Percentiles rank a stretch among this genome's conserved stretches.
Conservation (phyloP, 768 basidiomycete genomes). For the Boletus coccyginus region DNA sequence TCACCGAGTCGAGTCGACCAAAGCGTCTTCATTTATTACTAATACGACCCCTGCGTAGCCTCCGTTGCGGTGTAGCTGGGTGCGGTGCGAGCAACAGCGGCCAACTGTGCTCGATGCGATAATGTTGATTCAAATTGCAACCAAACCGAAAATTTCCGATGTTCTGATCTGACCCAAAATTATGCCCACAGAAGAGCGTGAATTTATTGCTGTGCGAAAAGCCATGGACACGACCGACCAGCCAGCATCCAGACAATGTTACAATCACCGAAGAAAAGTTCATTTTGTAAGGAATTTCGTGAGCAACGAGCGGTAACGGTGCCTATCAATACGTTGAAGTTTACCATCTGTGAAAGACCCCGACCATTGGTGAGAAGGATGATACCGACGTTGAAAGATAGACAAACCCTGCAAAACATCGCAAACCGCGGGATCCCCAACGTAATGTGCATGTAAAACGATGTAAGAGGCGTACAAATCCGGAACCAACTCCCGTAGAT, state of each 20-base stretch:
- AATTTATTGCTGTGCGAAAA: neutral
- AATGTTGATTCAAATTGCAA: slow-evolving; percentile 61
- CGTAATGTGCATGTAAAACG: neutral
- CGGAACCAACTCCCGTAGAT: slow-evolving; percentile 50
- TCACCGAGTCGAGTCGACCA: too few relatives aligned
- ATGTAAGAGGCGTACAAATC: slow-evolving; percentile 24
- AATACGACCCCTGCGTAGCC: neutral
- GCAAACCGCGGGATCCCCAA: slow-evolving; percentile 27
- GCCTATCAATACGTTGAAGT: slow-evolving; percentile 37
- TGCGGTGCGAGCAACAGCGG: slow-evolving; percentile 49
- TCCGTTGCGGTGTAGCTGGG: slow-evolving; percentile 51
- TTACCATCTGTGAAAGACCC: slow-evolving; percentile 49
- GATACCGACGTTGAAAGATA: slow-evolving; percentile 50
- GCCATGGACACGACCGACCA: neutral
- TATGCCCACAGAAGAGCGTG: slow-evolving; percentile 39
- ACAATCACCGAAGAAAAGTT: slow-evolving; percentile 57
- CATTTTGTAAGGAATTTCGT: neutral
- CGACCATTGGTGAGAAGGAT: slow-evolving; percentile 42
- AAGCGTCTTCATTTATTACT: too few relatives aligned
- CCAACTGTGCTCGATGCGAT: slow-evolving; percentile 58
- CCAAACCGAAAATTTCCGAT: slow-evolving; percentile 46
- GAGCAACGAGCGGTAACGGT: too few relatives aligned
- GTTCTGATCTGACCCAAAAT: slow-evolving; percentile 58
- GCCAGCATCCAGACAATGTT: slow-evolving; percentile 52
- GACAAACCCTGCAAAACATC: slow-evolving; percentile 52